Evolutionary conservation across 1,139 yeast species (phyloP).

Genomic region (Nakaseomyces uthaithaninus): DNA sequence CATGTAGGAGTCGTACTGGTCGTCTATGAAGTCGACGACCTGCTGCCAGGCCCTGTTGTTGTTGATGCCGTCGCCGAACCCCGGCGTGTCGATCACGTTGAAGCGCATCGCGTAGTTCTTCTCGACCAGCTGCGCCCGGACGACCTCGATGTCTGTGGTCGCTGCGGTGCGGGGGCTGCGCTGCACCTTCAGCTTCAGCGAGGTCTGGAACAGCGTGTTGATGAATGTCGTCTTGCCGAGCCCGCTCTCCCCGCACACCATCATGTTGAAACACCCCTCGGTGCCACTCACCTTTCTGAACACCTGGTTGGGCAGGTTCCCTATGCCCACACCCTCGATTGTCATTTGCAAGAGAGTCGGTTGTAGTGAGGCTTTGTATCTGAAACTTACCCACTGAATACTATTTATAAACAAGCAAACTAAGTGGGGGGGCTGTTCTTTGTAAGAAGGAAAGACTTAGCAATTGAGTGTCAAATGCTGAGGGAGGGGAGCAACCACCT

Average conservation of each 20-base stretch:
- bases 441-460: too few species aligned
- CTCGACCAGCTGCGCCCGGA: constrained; percentile 88
- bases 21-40: constrained; percentile 87
- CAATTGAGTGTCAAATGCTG: too few species aligned
- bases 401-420: too few species aligned
- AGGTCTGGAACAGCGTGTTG: constrained; percentile 79
- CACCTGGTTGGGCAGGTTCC: constrained; percentile 90
- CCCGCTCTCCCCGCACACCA: constrained; percentile 96
- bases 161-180: constrained; percentile 53
- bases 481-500: too few species aligned
- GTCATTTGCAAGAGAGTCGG: too few species aligned
- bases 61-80: constrained; percentile 94
- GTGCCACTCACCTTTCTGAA: constrained; percentile 82
- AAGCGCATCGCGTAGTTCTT: constrained; percentile 79
- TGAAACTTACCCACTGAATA: too few species aligned
- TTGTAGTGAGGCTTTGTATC: too few species aligned
- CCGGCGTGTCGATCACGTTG: constrained; percentile 93
- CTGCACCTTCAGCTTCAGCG: constrained; percentile 26
- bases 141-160: constrained; percentile 85
- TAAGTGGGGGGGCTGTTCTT: too few species aligned
- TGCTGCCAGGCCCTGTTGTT: constrained; percentile 92
- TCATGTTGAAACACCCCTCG: constrained; percentile 84
- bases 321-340: constrained; percentile 51
- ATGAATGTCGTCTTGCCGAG: constrained; percentile 90
- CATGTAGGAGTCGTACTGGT: constrained; percentile 91